Evolutionary conservation across 129 eudicot species (phyloP), one percentile per base, ranked within the genome.

Genomic region (Centella asiatica): DNA sequence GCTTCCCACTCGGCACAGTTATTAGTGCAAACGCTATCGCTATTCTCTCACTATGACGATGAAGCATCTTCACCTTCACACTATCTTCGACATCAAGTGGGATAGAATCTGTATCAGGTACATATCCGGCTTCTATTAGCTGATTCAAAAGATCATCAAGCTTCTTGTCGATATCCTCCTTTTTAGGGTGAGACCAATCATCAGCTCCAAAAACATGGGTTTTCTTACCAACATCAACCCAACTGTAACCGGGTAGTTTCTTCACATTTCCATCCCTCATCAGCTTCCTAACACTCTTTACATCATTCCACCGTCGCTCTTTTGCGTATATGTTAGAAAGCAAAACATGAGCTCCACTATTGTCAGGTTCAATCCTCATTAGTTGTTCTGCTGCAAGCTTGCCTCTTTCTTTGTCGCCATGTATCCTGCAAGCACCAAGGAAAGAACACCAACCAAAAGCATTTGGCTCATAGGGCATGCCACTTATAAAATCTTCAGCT

Each of bases 211-310:
- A 80, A 40, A 69, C 33, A 65, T 76, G 85, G 50, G 76, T 78
- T 72, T 72, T 72, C 31, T 69, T 76, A 61, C 72, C 85, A 68
- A 80, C 67, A 72, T 80, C 81, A 45, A 80, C 76, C 81, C 85
- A 80, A 70, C 85, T 80, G 27, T 53, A 68, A 44, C 81, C 85
- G 2, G 78, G 76, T 2, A 76, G 36, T 62, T 80, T 80, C 73
- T 76, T 80, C 53, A 80, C 59, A 44, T 76, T 80, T 8, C 18
- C 64, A 33, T 80, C 76, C 52, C 57, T 80, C 81, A 80, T 76
- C 69, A 34, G 64, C 47, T 69, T 76, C 67, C 85, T 76, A 37
- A 76, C 51, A 17, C 59, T 69, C 44, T 72, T 60, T 29, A 80
- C 81, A 39, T 69, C 70, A 45, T 72, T 73, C 85, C 85, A 80